These are phyloP conservation scores for Ascochyta clinopodiicola DNA, from an alignment of 2,329 filamentous ascomycete genomes.

Conservation along the genomic window DNA sequence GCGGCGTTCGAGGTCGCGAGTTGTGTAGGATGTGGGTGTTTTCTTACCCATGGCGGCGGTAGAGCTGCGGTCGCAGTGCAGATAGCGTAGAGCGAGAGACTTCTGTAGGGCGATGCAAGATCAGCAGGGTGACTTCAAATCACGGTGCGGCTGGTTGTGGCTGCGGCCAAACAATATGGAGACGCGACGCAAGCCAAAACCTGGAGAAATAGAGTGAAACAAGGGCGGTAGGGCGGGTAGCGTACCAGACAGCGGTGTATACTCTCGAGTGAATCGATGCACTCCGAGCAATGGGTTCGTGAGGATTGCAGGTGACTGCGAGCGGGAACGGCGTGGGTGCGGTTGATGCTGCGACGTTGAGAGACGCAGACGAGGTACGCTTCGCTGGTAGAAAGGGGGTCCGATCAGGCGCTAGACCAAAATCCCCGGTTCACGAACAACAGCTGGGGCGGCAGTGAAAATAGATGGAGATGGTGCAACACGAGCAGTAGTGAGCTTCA, in stretches of 20 bases:
- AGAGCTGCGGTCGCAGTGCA: slow-evolving; percentile 38
- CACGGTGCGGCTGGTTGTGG: slow-evolving; percentile 24
- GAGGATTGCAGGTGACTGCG: slow-evolving; percentile 29
- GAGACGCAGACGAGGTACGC: slow-evolving; percentile 46
- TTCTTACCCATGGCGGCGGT: slow-evolving; percentile 50
- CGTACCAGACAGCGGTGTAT: slow-evolving; percentile 49
- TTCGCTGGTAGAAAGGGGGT: slow-evolving; percentile 48
- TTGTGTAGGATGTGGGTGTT: slow-evolving; percentile 18
- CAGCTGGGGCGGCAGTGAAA: slow-evolving; percentile 10
- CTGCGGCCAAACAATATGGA: slow-evolving; percentile 38
- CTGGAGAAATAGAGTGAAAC: slow-evolving; percentile 45
- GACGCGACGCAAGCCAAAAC: slow-evolving; percentile 44
- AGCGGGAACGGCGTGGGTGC: slow-evolving; percentile 37
- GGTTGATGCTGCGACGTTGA: slow-evolving; percentile 41
- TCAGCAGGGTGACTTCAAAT: slow-evolving; percentile 30
- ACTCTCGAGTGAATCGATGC: slow-evolving; percentile 43
- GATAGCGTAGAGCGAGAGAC: slow-evolving; percentile 42
- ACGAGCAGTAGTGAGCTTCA: background rate
- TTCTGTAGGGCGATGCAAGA: slow-evolving; percentile 33
- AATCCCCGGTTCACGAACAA: slow-evolving; percentile 36
- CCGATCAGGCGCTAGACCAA: slow-evolving; percentile 42
- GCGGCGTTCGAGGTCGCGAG: slow-evolving; percentile 18
- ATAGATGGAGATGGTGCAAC: slow-evolving; percentile 13
- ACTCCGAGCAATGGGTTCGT: slow-evolving; percentile 42
- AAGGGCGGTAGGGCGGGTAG: slow-evolving; percentile 26